Conservation (phyloP, 1,139 yeast species). For the Sugiyamaella xylanicola region DNA sequence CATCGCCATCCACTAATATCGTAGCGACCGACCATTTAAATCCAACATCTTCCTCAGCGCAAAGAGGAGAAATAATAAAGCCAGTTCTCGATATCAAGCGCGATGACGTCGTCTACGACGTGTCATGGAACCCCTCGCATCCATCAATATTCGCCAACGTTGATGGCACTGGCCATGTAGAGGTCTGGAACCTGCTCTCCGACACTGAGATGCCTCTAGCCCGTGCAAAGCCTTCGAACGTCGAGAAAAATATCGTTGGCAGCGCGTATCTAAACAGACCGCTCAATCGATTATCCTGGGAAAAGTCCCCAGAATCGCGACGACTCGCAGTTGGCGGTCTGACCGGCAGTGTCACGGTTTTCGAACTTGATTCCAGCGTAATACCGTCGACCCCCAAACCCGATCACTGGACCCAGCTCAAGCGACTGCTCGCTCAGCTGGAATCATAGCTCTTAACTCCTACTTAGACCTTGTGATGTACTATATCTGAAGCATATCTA, state of each 20-base stretch:
- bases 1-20: conserved; percentile 15
- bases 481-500: no score
- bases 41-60: conserved; percentile 6
- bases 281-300: conserved; percentile 40
- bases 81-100: conserved; percentile 42
- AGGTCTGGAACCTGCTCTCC: conserved; percentile 56
- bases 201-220: conserved; percentile 48
- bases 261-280: conserved; percentile 27
- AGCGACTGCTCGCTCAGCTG: conserved; percentile 21
- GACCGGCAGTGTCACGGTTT: conserved; percentile 41
- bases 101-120: conserved; percentile 48
- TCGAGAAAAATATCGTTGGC: conserved; percentile 5
- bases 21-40: no score
- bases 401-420: conserved; percentile 31
- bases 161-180: conserved; percentile 52
- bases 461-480: no score
- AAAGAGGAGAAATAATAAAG: conserved; percentile 17
- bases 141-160: conserved; percentile 53
- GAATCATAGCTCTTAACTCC: conserved; percentile 19
- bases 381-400: conserved; percentile 27
- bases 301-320: conserved; percentile 27
- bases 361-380: conserved; percentile 35
- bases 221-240: conserved; percentile 31
- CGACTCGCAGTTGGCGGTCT: conserved; percentile 44
- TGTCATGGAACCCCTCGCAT: conserved; percentile 49